Evolutionary conservation across 352 stramenopile genomes (phyloP).

Genomic region (Phytophthora pinifolia): DNA sequence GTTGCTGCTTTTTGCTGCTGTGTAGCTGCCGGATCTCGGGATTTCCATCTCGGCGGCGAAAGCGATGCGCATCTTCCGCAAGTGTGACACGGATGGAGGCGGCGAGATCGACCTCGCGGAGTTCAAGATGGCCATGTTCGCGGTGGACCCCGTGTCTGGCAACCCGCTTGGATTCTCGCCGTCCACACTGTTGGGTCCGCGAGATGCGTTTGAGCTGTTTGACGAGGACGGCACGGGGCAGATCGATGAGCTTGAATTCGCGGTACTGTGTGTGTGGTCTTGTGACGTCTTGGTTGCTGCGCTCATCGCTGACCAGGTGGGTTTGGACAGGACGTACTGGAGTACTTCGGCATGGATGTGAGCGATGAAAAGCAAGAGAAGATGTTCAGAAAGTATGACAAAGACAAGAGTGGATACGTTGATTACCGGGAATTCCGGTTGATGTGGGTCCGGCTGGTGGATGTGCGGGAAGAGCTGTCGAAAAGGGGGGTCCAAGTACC

Average conservation of each 20-base stretch:
- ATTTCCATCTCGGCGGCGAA: slow-evolving; percentile 91
- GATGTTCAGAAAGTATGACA: slow-evolving; percentile 93
- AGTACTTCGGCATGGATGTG: slow-evolving; percentile 91
- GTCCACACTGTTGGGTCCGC: slow-evolving; percentile 75
- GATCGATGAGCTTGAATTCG: slow-evolving; percentile 94
- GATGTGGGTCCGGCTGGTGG: slow-evolving; percentile 87
- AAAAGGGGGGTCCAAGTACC: slow-evolving; percentile 89
- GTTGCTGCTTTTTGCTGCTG: slow-evolving; percentile 2
- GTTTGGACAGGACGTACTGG: slow-evolving; percentile 77
- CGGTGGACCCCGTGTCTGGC: slow-evolving; percentile 84
- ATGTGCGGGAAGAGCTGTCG: slow-evolving; percentile 81
- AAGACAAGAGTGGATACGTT: slow-evolving; percentile 89
- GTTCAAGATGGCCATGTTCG: slow-evolving; percentile 94
- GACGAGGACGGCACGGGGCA: slow-evolving; percentile 87
- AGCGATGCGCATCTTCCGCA: slow-evolving; percentile 88
- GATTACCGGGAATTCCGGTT: slow-evolving; percentile 94
- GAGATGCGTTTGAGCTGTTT: slow-evolving; percentile 92
- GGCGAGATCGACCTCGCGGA: slow-evolving; percentile 93
- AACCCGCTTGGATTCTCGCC: slow-evolving; percentile 84
- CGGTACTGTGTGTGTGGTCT: slow-evolving; percentile 36
- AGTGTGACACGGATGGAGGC: slow-evolving; percentile 88
- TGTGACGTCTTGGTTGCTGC: neutral
- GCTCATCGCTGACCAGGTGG: neutral
- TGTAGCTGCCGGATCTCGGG: slow-evolving; percentile 83
- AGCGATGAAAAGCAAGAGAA: slow-evolving; percentile 90